Evolutionary conservation across 352 stramenopile genomes (phyloP), one percentile per base, ranked within the genome.

Genomic region (Pythium pyrilobum): DNA sequence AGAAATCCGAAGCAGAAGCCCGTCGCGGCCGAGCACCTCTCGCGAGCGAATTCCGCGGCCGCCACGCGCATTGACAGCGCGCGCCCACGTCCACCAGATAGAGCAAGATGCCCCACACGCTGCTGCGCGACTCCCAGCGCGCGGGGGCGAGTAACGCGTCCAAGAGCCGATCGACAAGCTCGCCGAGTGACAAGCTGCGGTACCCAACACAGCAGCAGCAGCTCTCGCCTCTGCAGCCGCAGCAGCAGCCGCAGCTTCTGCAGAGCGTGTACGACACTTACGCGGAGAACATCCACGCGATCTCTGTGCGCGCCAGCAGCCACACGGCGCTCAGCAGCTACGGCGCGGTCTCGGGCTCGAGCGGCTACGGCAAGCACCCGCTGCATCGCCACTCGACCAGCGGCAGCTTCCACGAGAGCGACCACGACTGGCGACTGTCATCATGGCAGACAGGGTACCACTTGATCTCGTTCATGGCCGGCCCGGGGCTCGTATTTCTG

Each of bases 391-490:
- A 36, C 10, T 31, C n/a, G 39, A 46, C 46, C 13, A 33, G 16
- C 51, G 42, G 45, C 39, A 52, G 24, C 33, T 44, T 28, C 27
- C 31, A 33, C 39, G 61, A 53, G 25, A 46, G 48, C 37, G 36
- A 45, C 0, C 5, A 15, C n/a, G 40, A 59, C 27, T 43, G 49
- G 38, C 59, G 69, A 15, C 62, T 89, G 16, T 74, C 67, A 31
- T 66, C 72, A 44, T 87, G 73, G 75, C 75, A 90, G 72, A 77
- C 69, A 16, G 72, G 74, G 33, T 87, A 73, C 48, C 81, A 89
- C 42, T 47, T 91, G 41, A 62, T 89, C 52, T 89, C 81, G 28
- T 91, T 83, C 62, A 86, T 87, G 53, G 79, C 77, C 13, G 81
- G 81, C 57, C 82, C 77, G 5, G 81, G 81, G 0, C 81, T 91